These are phyloP conservation scores for Yarrowia sp. DNA, from an alignment of 805 yeast species.

Conservation along the genomic window DNA sequence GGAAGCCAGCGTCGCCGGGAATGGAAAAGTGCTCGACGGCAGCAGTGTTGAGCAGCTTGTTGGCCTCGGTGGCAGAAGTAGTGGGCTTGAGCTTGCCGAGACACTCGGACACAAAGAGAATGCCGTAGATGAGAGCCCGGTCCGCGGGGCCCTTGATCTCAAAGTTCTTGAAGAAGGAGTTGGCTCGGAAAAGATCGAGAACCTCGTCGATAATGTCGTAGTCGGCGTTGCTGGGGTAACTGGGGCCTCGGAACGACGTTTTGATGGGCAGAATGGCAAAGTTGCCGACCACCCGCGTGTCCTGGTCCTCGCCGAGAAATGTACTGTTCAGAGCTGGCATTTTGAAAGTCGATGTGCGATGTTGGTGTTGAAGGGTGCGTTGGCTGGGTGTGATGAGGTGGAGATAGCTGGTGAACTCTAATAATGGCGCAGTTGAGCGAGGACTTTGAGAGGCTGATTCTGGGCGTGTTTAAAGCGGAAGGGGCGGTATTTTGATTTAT, in stretches of 20 bases:
- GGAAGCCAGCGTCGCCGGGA: constrained; percentile 96
- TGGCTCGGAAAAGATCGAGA: constrained; percentile 89
- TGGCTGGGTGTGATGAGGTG: constrained; percentile 6
- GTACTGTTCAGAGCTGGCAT: constrained; percentile 40
- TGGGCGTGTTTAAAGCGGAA: too few relatives aligned
- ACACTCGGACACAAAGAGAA: constrained; percentile 83
- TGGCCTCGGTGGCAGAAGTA: constrained; percentile 45
- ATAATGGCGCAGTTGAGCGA: constrained; percentile 4
- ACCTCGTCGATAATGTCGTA: constrained; percentile 93
- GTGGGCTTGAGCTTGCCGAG: constrained; percentile 57
- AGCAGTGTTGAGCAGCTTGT: constrained; percentile 65
- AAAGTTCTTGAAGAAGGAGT: constrained; percentile 93
- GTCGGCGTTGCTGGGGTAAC: constrained; percentile 67
- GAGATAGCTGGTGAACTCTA: constrained; percentile 9
- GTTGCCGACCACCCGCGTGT: constrained; percentile 55
- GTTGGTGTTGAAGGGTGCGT: background rate
- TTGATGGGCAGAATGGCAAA: constrained; percentile 80
- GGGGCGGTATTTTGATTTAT: background rate
- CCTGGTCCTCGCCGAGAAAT: constrained; percentile 37
- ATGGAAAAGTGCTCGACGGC: constrained; percentile 83
- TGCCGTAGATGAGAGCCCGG: constrained; percentile 89
- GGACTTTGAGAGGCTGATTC: background rate
- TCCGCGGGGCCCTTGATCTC: constrained; percentile 96
- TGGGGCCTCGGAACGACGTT: constrained; percentile 86
- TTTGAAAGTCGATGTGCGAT: background rate